Base-by-base conservation (phyloP, 2,329 filamentous ascomycete species). In the Botrytis paeoniae region DNA sequence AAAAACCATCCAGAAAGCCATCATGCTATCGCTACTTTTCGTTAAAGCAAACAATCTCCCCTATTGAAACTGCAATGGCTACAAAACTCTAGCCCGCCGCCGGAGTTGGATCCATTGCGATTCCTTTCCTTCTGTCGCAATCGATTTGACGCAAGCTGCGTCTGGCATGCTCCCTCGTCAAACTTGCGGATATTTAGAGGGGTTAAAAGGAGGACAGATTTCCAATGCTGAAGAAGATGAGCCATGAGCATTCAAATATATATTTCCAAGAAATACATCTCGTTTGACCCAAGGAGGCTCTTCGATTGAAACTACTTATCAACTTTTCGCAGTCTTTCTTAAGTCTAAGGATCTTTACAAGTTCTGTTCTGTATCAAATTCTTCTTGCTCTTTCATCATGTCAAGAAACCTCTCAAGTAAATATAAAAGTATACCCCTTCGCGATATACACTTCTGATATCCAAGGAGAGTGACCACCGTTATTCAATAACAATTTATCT, bases 81-180 rank as follows among this genome's bases (percentile, higher is more conserved):
- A n/a, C 25, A 51, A 14, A 51, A 14, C 1, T 51, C 1, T 51
- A 14, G 48, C 4, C 1, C 2, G 48, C 4, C 22, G 48, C 25
- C 2, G 1, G 2, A 51, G 10, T 14, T 6, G 10, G 0, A n/a
- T 14, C 0, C 1, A n/a, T 51, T 51, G 10, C 10, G 12, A 51
- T 51, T n/a, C 22, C 10, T 14, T n/a, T 51, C 22, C 22, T 14
- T 51, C 12, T 51, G 25, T 12, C 25, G 9, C 22, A 51, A 51
- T 14, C 1, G 22, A 14, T 51, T 4, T n/a, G 12, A 6, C 48
- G 48, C 48, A n/a, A 51, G 48, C 22, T 51, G 22, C 48, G 48
- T 51, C 48, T 51, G 12, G 10, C 25, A 25, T 51, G 1, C 22
- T 51, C 4, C 22, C 10, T 25, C 45, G 10, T 51, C 45, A 25